phyloP scores from a whole-genome alignment of 306 rosid genomes.

The Medicago arabica region DNA sequence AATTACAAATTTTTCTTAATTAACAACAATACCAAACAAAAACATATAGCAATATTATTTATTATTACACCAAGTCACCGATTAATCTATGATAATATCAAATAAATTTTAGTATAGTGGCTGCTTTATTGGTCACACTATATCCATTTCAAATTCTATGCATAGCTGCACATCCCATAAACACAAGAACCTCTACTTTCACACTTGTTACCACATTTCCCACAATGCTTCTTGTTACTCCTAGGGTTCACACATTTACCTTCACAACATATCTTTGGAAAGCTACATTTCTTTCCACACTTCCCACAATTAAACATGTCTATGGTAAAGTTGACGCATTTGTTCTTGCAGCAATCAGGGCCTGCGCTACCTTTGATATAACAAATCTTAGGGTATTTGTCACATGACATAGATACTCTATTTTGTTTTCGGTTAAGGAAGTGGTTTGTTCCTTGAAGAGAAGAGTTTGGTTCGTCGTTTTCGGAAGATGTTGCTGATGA shows the following conservation, averaged over 20 bases:
- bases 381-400: conserved; percentile 56
- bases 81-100: neutral
- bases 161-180: conserved; percentile 74
- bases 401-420: conserved; percentile 45
- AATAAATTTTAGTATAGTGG: neutral
- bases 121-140: neutral
- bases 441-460: conserved; percentile 44
- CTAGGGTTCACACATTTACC: conserved; percentile 66
- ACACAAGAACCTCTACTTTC: conserved; percentile 44
- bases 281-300: conserved; percentile 70
- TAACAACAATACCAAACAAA: neutral
- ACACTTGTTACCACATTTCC: conserved; percentile 69
- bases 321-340: conserved; percentile 50
- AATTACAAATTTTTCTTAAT: conserved; percentile 2
- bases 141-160: conserved; percentile 33
- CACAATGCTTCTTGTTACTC: conserved; percentile 59
- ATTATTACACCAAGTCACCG: neutral
- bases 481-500: conserved; percentile 36
- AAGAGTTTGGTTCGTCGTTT: conserved; percentile 18
- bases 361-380: conserved; percentile 48
- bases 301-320: conserved; percentile 64
- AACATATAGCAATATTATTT: neutral
- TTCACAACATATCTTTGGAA: conserved; percentile 57
- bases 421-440: conserved; percentile 29
- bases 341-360: conserved; percentile 55